Evolutionary conservation across 768 basidiomycete genomes (phyloP), one percentile per base, ranked within the genome.

Genomic region (Psilocybe subaeruginosa): DNA sequence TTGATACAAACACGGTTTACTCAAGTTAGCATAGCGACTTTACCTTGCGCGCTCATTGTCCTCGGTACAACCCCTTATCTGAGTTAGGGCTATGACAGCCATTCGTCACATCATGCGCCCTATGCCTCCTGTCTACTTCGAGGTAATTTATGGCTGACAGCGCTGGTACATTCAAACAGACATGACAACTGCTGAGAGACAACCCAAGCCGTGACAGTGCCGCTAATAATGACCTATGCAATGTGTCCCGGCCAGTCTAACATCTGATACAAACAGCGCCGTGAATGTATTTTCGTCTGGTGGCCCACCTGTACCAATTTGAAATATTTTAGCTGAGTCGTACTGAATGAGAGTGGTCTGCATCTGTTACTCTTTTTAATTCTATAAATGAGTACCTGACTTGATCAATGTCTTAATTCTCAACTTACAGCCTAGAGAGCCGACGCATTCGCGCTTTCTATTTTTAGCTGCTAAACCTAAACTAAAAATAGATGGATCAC

Each of bases 131-230:
- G 23, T 30, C 19, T 17, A 23, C 31, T 17, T 35, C 29, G 43
- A 58, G 57, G 33, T 29, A 27, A 60, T 46, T 45, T 56, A 56
- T 43, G 29, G 19, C 27, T 56, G 54, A 47, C 53, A 55, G 59
- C 53, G 52, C 33, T 47, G 35, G 9, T 31, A 14, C 29, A 17
- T 60, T 49, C 35, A 27, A 27, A 17, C 6, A 14, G 37, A 11
- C 46, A n/a, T 50, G 39, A 57, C 33, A 47, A 54, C 49, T 17
- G 49, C 19, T 39, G 31, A n/a, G 27, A 52, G 39, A 39, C 19
- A 45, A 49, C 35, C 3, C 29, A 41, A 23, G 51, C 60, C 51
- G 19, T 14, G 55, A 57, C 60, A 35, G 16, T 62, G 60, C 60
- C 60, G 60, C 19, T 41, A 29, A n/a, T 53, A 23, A 23, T 49